A percentile compares a stretch with the other conserved stretches of the same genome.
Conservation (phyloP, 768 basidiomycete genomes). For the Hygrophorus pudorinus region DNA sequence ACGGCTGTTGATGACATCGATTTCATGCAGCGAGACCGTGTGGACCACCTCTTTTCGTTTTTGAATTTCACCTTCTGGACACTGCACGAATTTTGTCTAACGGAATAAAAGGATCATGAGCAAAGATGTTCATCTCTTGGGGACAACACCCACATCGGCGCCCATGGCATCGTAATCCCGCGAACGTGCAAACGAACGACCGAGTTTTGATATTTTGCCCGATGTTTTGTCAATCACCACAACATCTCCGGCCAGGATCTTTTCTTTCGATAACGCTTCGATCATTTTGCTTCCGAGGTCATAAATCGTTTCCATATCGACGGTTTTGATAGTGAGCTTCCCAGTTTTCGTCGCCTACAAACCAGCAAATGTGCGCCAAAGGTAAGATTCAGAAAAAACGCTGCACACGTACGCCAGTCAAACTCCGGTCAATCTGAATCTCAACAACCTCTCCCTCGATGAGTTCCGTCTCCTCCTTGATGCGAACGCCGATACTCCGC, state of each 20-base stretch:
- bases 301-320: conserved; percentile 99
- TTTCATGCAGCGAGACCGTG: conserved; percentile 95
- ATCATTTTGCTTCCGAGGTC: conserved; percentile 99
- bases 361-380: conserved; percentile 1
- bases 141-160: conserved; percentile 66
- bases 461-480: conserved; percentile 95
- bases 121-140: conserved; percentile 4
- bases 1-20: conserved; percentile 97
- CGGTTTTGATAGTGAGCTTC: conserved; percentile 94
- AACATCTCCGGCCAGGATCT: conserved; percentile 90
- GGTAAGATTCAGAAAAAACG: conserved; percentile 1
- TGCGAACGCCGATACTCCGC: conserved; percentile 91
- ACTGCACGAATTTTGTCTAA: conserved; percentile 97
- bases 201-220: conserved; percentile 93
- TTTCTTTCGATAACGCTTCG: conserved; percentile 93
- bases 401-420: conserved; percentile 68
- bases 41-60: conserved; percentile 96
- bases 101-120: conserved; percentile 1
- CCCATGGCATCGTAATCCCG: conserved; percentile 99
- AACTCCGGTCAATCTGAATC: conserved; percentile 93
- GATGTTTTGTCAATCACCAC: conserved; percentile 96
- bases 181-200: conserved; percentile 92
- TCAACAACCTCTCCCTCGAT: conserved; percentile 98
- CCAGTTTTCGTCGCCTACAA: conserved; percentile 94
- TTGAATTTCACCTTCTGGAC: conserved; percentile 96